Percentiles rank a stretch among this genome's conserved stretches.
Conservation (phyloP, 139 green algal genomes). For the Pycnococcus provasolii region DNA sequence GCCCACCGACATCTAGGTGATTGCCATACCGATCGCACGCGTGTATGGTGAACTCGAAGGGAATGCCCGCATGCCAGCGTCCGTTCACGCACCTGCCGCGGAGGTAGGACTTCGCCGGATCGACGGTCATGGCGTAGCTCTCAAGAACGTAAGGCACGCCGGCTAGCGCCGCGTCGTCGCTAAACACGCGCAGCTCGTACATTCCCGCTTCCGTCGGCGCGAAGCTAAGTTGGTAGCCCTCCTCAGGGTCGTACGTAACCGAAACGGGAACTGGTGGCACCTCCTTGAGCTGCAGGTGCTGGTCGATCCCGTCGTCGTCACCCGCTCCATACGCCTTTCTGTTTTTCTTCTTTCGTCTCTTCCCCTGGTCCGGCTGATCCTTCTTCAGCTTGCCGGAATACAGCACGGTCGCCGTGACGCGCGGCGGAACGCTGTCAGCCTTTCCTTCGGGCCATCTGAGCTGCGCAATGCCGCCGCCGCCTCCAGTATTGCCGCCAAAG, state of each 20-base stretch:
- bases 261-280: neutral
- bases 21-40: slow-evolving; percentile 12
- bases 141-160: no score
- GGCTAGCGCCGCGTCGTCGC: neutral
- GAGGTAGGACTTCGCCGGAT: no score
- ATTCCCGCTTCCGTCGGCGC: neutral
- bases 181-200: neutral
- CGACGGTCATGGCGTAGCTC: no score
- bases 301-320: neutral
- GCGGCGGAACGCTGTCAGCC: neutral
- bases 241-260: neutral
- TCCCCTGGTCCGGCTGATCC: neutral
- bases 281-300: slow-evolving; percentile 15
- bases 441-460: neutral
- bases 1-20: neutral
- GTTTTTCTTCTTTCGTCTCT: neutral
- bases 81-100: no score
- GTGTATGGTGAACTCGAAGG: neutral
- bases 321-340: neutral
- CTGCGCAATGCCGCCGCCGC: no score
- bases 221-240: neutral
- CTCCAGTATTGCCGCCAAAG: no score
- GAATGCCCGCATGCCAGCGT: no score
- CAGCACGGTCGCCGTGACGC: neutral
- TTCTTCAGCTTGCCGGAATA: neutral